Evolutionary conservation across 1,284 basidiomycete genomes (phyloP).

Genomic region (Anthracocystis setariae): DNA sequence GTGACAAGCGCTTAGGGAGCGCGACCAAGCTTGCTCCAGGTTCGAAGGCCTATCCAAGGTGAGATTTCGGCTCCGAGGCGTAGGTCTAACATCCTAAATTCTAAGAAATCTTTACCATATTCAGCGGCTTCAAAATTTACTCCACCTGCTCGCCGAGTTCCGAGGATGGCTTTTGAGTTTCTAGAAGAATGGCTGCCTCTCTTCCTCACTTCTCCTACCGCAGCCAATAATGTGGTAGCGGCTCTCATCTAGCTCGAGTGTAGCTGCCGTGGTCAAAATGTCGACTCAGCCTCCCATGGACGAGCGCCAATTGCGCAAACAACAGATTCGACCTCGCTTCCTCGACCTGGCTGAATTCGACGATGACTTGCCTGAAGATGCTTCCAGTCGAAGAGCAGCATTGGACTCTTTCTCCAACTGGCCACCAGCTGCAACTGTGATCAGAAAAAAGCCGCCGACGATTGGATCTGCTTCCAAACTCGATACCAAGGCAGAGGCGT

Average conservation of each 20-base stretch:
- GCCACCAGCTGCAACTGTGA: constrained; percentile 57
- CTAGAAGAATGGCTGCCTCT: background rate
- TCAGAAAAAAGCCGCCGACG: constrained; percentile 41
- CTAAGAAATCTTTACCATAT: background rate
- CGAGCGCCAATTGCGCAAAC: constrained; percentile 39
- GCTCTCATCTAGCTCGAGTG: background rate
- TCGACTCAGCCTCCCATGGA: constrained; percentile 19
- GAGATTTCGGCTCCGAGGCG: constrained; percentile 24
- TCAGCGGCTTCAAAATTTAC: background rate
- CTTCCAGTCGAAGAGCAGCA: constrained; percentile 28
- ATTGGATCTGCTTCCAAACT: constrained; percentile 29
- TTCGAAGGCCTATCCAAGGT: constrained; percentile 19
- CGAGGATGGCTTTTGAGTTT: constrained; percentile 21
- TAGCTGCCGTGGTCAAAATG: constrained; percentile 6
- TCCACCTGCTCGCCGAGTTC: constrained; percentile 25
- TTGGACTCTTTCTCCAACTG: constrained; percentile 42
- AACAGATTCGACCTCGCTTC: constrained; percentile 55
- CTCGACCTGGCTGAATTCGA: constrained; percentile 54
- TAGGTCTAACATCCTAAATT: constrained; percentile 11
- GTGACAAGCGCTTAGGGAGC: constrained; percentile 6
- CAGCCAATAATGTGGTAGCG: background rate
- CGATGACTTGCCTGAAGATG: constrained; percentile 16
- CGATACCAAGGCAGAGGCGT: constrained; percentile 10
- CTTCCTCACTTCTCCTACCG: background rate
- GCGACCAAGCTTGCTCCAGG: constrained; percentile 18